Base-by-base conservation (phyloP, 2,329 filamentous ascomycete genomes). In the Sphaerulina musiva region DNA sequence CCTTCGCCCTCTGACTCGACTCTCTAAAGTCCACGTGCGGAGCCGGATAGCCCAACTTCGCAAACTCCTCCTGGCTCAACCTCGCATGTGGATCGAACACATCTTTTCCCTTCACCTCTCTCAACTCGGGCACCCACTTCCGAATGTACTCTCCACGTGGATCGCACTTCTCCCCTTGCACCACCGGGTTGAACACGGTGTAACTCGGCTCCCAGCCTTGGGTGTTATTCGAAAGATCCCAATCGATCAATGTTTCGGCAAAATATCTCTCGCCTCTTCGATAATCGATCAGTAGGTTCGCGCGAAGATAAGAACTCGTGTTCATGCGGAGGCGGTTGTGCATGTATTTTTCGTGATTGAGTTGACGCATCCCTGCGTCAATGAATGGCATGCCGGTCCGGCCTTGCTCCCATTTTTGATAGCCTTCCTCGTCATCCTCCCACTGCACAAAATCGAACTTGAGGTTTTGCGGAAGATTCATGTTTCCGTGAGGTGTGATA, bases 121-220 rank as follows among this genome's bases (percentile, higher is more conserved):
- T 77, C 54, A 95, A 72, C 72, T 95, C 90, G 0, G 84, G 84
- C 3, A 95, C 77, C 89, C 89, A 95, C 55, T 81, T 82, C 34
- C 86, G 78, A 54, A 95, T 95, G 67, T 91, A 95, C 7, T 83
- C 81, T 0, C 89, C 91, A 0, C 86, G 76, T 0, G 80, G 75
- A 65, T 95, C 90, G 63, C 93, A 95, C 70, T 87, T 70, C 76
- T 93, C 87, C 62, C 87, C 91, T 73, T 95, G 90, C 11, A 86
- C 73, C 34, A 89, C 70, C 0, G 90, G 90, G 51, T 76, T 77
- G 63, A 76, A 77, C 10, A 76, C 68, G 0, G 76, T 78, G 53
- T 77, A 79, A 17, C 67, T 71, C 1, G 76, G 77, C 64, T 79
- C 74, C 76, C 76, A 78, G 29, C 74, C 72, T 53, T 79, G 72